Conservation (phyloP, 208 protist genomes). For the Phytomonas francai region DNA sequence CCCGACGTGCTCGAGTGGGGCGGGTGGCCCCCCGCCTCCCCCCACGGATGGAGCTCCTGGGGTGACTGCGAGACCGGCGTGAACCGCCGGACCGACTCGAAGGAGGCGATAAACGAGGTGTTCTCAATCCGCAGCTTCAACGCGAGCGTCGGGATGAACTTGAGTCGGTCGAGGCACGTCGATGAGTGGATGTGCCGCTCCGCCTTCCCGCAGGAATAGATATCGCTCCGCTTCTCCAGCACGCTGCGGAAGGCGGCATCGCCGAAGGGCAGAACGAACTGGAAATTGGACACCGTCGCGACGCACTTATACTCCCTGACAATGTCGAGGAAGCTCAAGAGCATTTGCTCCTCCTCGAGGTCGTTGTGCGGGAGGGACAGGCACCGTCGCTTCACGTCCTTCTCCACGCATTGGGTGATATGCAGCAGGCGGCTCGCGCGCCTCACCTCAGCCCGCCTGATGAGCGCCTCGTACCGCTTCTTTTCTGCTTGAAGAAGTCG, state of each 20-base stretch:
- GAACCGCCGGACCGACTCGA: slow-evolving; percentile 23
- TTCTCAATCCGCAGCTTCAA: slow-evolving; percentile 57
- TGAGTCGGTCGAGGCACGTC: slow-evolving; percentile 41
- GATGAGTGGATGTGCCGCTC: slow-evolving; percentile 34
- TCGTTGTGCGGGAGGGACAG: slow-evolving; percentile 12
- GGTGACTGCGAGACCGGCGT: slow-evolving; percentile 5
- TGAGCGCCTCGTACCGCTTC: slow-evolving; percentile 38
- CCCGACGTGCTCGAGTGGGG: neutral
- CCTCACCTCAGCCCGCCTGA: slow-evolving; percentile 29
- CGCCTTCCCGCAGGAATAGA: slow-evolving; percentile 34
- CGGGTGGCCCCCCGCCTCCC: neutral
- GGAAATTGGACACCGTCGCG: slow-evolving; percentile 54
- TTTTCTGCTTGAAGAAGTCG: slow-evolving; percentile 41
- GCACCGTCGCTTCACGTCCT: slow-evolving; percentile 24
- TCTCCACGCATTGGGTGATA: slow-evolving; percentile 41
- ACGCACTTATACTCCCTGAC: slow-evolving; percentile 16
- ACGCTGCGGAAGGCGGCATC: slow-evolving; percentile 71
- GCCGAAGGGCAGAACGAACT: slow-evolving; percentile 76
- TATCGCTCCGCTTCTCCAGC: slow-evolving; percentile 46
- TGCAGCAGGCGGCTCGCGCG: slow-evolving; percentile 26
- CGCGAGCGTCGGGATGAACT: slow-evolving; percentile 74
- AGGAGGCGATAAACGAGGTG: slow-evolving; percentile 42
- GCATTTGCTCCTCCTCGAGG: slow-evolving; percentile 8
- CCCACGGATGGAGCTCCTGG: neutral
- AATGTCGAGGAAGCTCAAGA: slow-evolving; percentile 30